Percentiles rank a stretch among this genome's conserved stretches.
These are phyloP conservation scores for Abelmoschus esculentus DNA, from an alignment of 345 rosid genomes.

Conservation along the genomic window DNA sequence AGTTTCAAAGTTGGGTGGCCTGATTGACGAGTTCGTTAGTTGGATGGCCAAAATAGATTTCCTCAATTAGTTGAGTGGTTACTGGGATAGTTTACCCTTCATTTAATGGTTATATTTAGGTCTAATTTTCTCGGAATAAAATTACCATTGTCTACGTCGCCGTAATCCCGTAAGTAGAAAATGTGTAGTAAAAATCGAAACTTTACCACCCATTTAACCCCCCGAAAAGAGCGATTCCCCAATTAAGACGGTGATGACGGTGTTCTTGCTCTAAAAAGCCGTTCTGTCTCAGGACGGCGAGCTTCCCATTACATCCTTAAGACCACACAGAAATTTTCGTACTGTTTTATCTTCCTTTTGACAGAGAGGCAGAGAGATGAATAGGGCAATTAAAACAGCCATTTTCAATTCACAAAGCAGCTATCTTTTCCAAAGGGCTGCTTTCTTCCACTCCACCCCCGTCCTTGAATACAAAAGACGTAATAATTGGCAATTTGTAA, in stretches of 20 bases:
- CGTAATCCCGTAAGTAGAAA: no score
- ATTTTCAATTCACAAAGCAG: slow-evolving; percentile 29
- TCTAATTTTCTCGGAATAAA: no score
- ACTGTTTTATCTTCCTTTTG: background rate
- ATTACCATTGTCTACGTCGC: no score
- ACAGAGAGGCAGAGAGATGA: slow-evolving; percentile 27
- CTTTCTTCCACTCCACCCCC: slow-evolving; percentile 57
- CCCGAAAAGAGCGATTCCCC: background rate
- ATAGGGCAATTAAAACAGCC: slow-evolving; percentile 32
- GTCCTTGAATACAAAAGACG: slow-evolving; percentile 57
- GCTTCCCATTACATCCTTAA: background rate
- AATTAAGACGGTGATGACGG: background rate
- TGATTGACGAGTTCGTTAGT: no score
- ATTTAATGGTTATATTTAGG: no score
- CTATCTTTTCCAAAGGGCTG: slow-evolving; percentile 19
- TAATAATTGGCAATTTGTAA: slow-evolving; percentile 31
- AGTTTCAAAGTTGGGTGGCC: no score
- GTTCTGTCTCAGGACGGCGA: background rate
- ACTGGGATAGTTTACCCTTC: no score
- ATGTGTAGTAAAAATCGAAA: no score
- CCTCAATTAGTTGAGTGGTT: no score
- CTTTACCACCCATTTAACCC: background rate
- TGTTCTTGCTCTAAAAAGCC: background rate
- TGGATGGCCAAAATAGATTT: no score
- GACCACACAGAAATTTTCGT: background rate